Evolutionary conservation across 495 filamentous ascomycete species (phyloP).

Genomic region (Hyaloscypha variabilis): DNA sequence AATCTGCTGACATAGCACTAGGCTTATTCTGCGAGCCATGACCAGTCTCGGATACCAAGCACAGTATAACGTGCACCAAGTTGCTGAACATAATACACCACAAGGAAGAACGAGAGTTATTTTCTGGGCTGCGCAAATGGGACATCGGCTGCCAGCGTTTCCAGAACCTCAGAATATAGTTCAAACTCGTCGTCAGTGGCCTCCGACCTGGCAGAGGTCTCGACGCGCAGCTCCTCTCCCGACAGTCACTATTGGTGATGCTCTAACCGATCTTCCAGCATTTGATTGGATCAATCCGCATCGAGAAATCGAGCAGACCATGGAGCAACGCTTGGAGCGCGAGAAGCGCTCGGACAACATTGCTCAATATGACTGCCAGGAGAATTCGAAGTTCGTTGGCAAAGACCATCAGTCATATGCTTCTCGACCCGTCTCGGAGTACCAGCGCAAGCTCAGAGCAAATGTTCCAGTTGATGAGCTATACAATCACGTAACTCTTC

Average conservation of each 20-base stretch:
- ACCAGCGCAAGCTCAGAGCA: slow-evolving; percentile 4
- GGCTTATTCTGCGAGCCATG: slow-evolving; percentile 19
- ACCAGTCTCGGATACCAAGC: slow-evolving; percentile 16
- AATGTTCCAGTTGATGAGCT: not conserved
- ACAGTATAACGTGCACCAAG: slow-evolving; percentile 16
- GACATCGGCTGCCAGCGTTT: slow-evolving; percentile 13
- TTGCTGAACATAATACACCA: slow-evolving; percentile 6
- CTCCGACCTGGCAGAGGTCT: slow-evolving; percentile 1
- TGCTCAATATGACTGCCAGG: not conserved
- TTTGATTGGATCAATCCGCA: slow-evolving; percentile 20
- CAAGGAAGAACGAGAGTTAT: slow-evolving; percentile 15
- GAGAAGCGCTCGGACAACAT: not conserved
- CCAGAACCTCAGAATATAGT: slow-evolving; percentile 14
- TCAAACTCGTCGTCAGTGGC: not conserved
- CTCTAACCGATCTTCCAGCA: slow-evolving; percentile 16
- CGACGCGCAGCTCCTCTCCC: slow-evolving; percentile 12
- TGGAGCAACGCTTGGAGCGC: not conserved
- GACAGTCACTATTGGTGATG: slow-evolving; percentile 16
- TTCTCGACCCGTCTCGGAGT: slow-evolving; percentile 11
- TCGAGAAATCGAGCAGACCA: not conserved
- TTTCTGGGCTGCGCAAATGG: slow-evolving; percentile 14
- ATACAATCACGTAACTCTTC: slow-evolving; percentile 10
- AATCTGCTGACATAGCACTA: not conserved
- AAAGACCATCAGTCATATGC: slow-evolving; percentile 2
- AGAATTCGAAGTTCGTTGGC: not conserved